Conservation (phyloP, 176 grass and related monocot genomes). For the Eragrostis nindensis region DNA sequence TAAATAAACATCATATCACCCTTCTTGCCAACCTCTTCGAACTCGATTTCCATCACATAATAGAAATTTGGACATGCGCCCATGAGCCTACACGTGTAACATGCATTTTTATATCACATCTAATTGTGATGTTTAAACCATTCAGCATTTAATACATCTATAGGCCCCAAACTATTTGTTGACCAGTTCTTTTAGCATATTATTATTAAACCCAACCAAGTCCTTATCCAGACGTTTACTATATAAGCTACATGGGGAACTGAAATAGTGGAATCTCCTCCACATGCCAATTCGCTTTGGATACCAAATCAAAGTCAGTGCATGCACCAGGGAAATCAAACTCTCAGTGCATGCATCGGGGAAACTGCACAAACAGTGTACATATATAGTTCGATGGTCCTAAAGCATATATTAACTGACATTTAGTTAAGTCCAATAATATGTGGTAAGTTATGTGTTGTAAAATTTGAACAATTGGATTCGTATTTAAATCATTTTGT, state of each 20-base stretch:
- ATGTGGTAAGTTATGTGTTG: neutral
- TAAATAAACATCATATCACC: too few relatives aligned
- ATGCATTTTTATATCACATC: too few relatives aligned
- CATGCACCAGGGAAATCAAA: neutral
- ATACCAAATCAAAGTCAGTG: neutral
- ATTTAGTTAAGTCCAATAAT: neutral
- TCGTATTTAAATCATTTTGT: neutral
- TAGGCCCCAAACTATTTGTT: too few relatives aligned
- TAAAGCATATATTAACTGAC: neutral
- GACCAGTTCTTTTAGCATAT: too few relatives aligned
- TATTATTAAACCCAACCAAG: too few relatives aligned
- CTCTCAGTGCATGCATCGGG: neutral
- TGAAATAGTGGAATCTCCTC: neutral
- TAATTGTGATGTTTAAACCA: too few relatives aligned
- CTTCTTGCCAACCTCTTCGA: too few relatives aligned
- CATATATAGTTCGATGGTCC: neutral
- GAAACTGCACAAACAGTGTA: neutral
- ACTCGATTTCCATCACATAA: too few relatives aligned
- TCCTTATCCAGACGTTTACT: too few relatives aligned
- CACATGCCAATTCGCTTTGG: neutral
- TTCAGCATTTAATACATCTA: too few relatives aligned
- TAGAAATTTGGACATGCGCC: too few relatives aligned
- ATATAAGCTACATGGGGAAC: neutral
- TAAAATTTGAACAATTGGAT: neutral
- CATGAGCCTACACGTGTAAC: too few relatives aligned